Conservation (phyloP, 805 yeast genomes). For the Crinitomyces ghanaensis region DNA sequence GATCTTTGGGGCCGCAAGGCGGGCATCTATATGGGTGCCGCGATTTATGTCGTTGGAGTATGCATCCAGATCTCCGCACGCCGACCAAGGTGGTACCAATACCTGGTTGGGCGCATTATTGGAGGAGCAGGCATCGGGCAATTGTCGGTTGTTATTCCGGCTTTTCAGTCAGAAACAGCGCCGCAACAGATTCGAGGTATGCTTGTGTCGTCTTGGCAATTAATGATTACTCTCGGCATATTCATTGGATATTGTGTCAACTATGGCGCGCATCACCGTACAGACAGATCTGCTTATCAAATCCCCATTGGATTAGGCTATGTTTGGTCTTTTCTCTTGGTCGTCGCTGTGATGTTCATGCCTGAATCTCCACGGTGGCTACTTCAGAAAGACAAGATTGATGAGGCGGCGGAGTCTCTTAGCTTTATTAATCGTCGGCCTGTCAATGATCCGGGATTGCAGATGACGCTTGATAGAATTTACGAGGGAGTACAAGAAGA, state of each 20-base stretch:
- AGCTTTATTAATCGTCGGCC: neutral
- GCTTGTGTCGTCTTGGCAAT: conserved; percentile 61
- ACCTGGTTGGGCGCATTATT: conserved; percentile 53
- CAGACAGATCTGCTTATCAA: conserved; percentile 45
- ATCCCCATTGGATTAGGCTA: conserved; percentile 66
- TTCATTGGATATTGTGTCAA: conserved; percentile 58
- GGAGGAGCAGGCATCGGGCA: conserved; percentile 20
- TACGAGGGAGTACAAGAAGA: conserved; percentile 33
- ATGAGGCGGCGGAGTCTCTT: conserved; percentile 3
- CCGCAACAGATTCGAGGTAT: conserved; percentile 74
- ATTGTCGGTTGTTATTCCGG: conserved; percentile 39
- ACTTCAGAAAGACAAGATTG: conserved; percentile 13
- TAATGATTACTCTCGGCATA: conserved; percentile 63
- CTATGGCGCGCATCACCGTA: conserved; percentile 48
- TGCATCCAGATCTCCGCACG: conserved; percentile 5
- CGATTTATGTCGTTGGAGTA: conserved; percentile 6
- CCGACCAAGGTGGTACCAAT: conserved; percentile 43
- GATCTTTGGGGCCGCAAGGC: conserved; percentile 7
- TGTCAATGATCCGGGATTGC: neutral
- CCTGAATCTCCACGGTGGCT: conserved; percentile 9
- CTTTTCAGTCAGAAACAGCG: conserved; percentile 70
- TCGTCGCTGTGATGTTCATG: conserved; percentile 6
- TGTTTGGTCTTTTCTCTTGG: conserved; percentile 52
- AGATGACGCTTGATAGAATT: neutral
- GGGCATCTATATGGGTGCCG: conserved; percentile 4